These are phyloP conservation scores for Saturnispora hagleri DNA, from an alignment of 805 yeast genomes.

Conservation along the genomic window DNA sequence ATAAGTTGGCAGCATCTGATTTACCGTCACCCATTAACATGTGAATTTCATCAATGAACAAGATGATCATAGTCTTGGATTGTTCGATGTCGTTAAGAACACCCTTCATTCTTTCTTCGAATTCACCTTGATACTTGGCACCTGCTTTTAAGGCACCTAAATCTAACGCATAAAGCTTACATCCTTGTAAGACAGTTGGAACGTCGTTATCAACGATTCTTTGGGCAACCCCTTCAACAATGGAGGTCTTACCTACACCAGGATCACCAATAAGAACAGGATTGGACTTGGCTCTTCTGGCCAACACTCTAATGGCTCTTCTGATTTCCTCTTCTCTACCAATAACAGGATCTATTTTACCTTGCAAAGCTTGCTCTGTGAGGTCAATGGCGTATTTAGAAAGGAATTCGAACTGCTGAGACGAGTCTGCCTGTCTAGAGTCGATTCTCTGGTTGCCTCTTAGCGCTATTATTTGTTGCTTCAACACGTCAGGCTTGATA, in stretches of 20 bases:
- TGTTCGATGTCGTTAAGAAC: conserved; percentile 90
- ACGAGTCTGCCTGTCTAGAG: conserved; percentile 88
- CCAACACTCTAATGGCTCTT: conserved; percentile 85
- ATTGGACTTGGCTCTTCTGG: conserved; percentile 96
- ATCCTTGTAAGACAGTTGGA: conserved; percentile 74
- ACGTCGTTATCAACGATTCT: conserved; percentile 93
- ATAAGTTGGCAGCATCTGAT: conserved; percentile 90
- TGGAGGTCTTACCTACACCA: conserved; percentile 98
- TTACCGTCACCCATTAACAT: conserved; percentile 99
- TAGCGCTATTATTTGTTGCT: conserved; percentile 66
- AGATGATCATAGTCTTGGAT: conserved; percentile 73
- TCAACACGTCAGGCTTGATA: conserved; percentile 61
- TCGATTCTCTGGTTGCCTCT: conserved; percentile 92
- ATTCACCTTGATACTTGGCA: conserved; percentile 97
- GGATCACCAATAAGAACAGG: conserved; percentile 98
- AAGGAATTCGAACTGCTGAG: conserved; percentile 73
- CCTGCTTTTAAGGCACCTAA: conserved; percentile 97
- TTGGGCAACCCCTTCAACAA: conserved; percentile 98
- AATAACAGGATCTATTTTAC: conserved; percentile 94
- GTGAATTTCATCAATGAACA: conserved; percentile 96
- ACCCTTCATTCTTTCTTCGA: conserved; percentile 96
- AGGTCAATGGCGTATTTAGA: conserved; percentile 87
- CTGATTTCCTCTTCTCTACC: conserved; percentile 98
- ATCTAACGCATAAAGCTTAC: conserved; percentile 81
- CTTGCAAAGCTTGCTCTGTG: conserved; percentile 88